phyloP scores from a whole-genome alignment of 352 stramenopile species.

The Phytopythium litorale region DNA sequence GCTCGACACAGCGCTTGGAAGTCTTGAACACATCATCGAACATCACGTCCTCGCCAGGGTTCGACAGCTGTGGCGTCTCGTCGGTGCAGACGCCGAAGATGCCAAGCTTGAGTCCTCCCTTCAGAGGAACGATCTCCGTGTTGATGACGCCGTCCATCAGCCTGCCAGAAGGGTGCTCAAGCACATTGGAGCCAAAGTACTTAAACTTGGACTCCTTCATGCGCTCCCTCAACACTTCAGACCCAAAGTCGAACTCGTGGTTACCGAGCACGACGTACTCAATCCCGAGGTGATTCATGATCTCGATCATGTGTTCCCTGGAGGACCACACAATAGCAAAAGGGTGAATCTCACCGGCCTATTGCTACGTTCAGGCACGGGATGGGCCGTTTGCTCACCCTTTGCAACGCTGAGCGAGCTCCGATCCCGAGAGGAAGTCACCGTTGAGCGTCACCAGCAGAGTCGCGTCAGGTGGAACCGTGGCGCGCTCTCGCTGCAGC shows the following conservation, averaged over 20 bases:
- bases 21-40: constrained; percentile 52
- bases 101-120: constrained; percentile 35
- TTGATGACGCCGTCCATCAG: no score
- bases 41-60: constrained; percentile 31
- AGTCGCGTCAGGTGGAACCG: constrained; percentile 38
- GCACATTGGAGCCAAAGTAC: constrained; percentile 76
- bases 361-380: neutral
- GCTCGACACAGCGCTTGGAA: constrained; percentile 48
- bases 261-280: constrained; percentile 77
- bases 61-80: constrained; percentile 32
- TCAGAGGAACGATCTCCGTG: constrained; percentile 4
- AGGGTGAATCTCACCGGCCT: neutral
- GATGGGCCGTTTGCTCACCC: constrained; percentile 26
- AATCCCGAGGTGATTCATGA: constrained; percentile 71
- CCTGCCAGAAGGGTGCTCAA: constrained; percentile 21
- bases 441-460: constrained; percentile 74
- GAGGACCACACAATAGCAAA: neutral
- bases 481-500: constrained; percentile 38
- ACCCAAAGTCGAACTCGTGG: constrained; percentile 80
- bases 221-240: constrained; percentile 38
- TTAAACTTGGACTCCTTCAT: constrained; percentile 61
- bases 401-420: constrained; percentile 58
- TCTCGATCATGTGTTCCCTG: constrained; percentile 72
- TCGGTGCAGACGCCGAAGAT: constrained; percentile 52
- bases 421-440: constrained; percentile 71